Base-by-base conservation (phyloP, 768 basidiomycete genomes). In the Kwoniella botswanensis region DNA sequence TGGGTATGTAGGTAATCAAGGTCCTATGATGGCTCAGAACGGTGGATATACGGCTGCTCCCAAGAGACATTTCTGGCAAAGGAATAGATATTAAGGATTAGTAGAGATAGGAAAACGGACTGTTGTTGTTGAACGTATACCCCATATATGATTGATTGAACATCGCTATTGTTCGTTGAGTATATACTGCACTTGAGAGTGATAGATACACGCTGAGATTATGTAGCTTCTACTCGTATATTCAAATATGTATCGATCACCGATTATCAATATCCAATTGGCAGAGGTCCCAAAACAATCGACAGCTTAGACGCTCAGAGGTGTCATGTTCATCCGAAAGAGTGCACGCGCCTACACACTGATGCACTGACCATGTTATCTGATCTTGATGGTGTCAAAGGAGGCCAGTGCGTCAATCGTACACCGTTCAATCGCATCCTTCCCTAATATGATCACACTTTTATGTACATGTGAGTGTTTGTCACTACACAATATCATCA, bases 1-100 rank as follows among this genome's bases (percentile, higher is more conserved):
- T 0, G 68, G 63, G 22, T 70, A 70, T 44, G 60, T 70, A n/a
- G 70, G 70, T 4, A 71, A 71, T 41, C 68, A 70, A 55, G 67
- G 50, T 24, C 53, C 61, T 1, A 60, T 64, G 62, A 70, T 70
- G 62, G 44, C 12, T 29, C 63, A 70, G 43, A 22, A 26, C 15
- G 24, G 44, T 13, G 52, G 44, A 15, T 54, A 56, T 29, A 21
- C 42, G 0, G 42, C 52, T 21, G 22, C 56, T n/a, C 41, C 53
- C 3, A 70, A 65, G 44, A 63, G 55, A 65, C 62, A 65, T 53
- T 70, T 63, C 35, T 70, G 63, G 63, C 55, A 65, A 26, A 70
- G 68, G 62, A 70, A 70, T 44, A 70, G 29, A 46, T 68, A 68
- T 52, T 68, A 62, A 56, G 21, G n/a, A 15, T 13, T 9, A 26